These are phyloP conservation scores for Alternaria atra DNA, from an alignment of 2,329 filamentous ascomycete species.

Conservation along the genomic window DNA sequence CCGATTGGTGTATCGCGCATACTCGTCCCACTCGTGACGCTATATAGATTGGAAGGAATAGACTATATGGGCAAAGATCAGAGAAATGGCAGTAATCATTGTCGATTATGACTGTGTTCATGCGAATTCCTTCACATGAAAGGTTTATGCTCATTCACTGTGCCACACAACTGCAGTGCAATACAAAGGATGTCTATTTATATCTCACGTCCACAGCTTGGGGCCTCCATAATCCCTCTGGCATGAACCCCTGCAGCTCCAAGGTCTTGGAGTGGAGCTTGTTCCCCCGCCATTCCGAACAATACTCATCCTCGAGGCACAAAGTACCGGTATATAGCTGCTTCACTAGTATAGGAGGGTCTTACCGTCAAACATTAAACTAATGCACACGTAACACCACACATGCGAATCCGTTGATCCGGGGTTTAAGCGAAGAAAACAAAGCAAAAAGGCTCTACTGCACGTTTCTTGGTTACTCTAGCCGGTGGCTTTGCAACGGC, in stretches of 20 bases:
- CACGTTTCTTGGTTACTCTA: not conserved
- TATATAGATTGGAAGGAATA: not conserved
- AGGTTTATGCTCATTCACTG: not conserved
- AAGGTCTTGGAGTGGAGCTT: constrained; percentile 12
- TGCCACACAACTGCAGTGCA: not conserved
- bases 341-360: not conserved
- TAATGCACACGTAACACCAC: not conserved
- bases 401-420: not conserved
- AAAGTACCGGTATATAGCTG: not conserved
- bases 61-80: constrained; percentile 6
- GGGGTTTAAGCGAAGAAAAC: not conserved
- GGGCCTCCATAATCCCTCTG: not conserved
- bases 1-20: not conserved
- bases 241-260: not conserved
- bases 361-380: not conserved
- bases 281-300: not conserved
- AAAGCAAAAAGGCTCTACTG: constrained; percentile 1
- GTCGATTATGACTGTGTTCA: not conserved
- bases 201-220: not conserved
- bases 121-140: not conserved
- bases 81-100: not conserved
- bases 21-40: not conserved
- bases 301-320: not conserved
- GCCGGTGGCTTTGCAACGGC: not conserved
- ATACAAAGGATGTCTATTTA: not conserved